These are phyloP conservation scores for Fraxinus baroniana DNA, from an alignment of 305 asterid genomes.

Conservation along the genomic window DNA sequence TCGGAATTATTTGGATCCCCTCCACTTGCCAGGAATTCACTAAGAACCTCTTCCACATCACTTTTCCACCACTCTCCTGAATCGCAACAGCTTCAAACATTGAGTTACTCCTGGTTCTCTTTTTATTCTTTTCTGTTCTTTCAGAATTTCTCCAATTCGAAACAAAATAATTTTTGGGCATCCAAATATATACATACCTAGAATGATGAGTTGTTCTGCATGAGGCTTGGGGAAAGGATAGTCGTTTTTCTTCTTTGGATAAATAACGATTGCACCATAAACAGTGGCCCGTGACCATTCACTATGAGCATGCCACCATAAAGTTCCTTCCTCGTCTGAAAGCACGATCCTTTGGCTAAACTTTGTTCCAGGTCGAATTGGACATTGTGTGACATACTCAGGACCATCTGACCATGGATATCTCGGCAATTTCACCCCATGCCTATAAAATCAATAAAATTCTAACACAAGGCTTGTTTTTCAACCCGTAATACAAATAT, in stretches of 20 bases:
- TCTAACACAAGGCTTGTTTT: not conserved
- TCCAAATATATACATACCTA: constrained; percentile 36
- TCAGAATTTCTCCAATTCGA: not conserved
- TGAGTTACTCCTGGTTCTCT: not conserved
- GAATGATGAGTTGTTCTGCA: constrained; percentile 56
- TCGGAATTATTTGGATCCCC: constrained; percentile 54
- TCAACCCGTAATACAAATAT: not conserved
- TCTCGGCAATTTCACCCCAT: constrained; percentile 62
- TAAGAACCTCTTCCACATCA: constrained; percentile 43
- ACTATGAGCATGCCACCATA: constrained; percentile 92
- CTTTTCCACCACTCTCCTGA: constrained; percentile 77
- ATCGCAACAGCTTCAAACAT: not conserved
- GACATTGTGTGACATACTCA: constrained; percentile 70
- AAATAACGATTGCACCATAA: constrained; percentile 54
- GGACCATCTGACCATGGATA: constrained; percentile 88
- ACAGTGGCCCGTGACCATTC: constrained; percentile 79
- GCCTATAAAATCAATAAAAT: constrained; percentile 36
- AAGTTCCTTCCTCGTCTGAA: constrained; percentile 67
- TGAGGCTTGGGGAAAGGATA: constrained; percentile 60
- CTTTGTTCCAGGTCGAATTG: constrained; percentile 56
- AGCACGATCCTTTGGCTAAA: constrained; percentile 50
- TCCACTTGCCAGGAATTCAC: constrained; percentile 40
- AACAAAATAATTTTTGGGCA: not conserved
- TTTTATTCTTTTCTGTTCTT: not conserved
- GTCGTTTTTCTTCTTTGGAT: constrained; percentile 32